A percentile compares a stretch with the other conserved stretches of the same genome.
Evolutionary conservation across 768 basidiomycete genomes (phyloP).

Genomic region (Agrocybe pediades): DNA sequence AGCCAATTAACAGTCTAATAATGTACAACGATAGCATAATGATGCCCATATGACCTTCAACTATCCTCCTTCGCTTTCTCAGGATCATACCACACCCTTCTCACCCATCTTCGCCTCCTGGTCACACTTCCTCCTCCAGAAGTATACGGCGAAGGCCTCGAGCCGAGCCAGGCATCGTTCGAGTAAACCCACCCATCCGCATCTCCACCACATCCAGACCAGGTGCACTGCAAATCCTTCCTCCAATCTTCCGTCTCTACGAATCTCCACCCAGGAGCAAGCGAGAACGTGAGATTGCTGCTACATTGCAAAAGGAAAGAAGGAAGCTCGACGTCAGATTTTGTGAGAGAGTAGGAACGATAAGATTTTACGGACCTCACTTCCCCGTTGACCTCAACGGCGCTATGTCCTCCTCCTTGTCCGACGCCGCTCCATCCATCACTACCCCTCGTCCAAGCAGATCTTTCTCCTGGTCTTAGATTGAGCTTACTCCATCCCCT

Average conservation of each 20-base stretch:
- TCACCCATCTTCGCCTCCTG: constrained; percentile 67
- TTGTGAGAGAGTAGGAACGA: constrained; percentile 1
- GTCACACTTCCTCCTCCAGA: constrained; percentile 55
- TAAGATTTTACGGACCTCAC: constrained; percentile 56
- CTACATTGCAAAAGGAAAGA: constrained; percentile 31
- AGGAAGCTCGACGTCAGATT: not conserved
- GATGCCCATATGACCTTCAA: not conserved
- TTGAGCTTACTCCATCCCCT: constrained; percentile 47
- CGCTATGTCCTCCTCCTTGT: constrained; percentile 32
- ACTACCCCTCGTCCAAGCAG: constrained; percentile 68
- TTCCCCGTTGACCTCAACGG: constrained; percentile 47
- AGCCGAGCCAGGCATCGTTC: constrained; percentile 72
- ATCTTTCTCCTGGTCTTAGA: constrained; percentile 47
- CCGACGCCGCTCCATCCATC: constrained; percentile 71
- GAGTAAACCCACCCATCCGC: constrained; percentile 81
- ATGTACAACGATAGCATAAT: not conserved
- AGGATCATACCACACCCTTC: constrained; percentile 62
- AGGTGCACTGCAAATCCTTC: constrained; percentile 58
- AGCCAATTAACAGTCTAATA: too few species aligned
- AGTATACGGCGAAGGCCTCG: constrained; percentile 41
- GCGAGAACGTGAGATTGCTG: constrained; percentile 80
- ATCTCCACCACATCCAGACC: constrained; percentile 47
- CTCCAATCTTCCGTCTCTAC: constrained; percentile 81
- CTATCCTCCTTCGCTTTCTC: constrained; percentile 14
- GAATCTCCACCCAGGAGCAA: constrained; percentile 75